A percentile compares a stretch with the other conserved stretches of the same genome.
Conservation (phyloP, 2,329 filamentous ascomycete genomes). For the Eutypella sp. region DNA sequence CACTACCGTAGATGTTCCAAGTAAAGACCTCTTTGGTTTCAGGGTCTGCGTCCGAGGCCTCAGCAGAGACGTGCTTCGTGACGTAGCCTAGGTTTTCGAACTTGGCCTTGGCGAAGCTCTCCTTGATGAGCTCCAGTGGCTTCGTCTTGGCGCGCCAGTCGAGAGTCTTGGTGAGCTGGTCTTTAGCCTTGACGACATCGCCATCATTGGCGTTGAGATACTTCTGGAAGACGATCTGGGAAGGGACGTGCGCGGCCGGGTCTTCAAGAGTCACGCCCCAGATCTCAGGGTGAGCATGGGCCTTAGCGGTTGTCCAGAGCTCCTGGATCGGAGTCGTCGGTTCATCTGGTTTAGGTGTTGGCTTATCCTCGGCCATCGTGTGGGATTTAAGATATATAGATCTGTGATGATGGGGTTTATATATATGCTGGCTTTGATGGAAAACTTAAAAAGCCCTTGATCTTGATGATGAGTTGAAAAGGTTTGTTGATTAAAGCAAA, state of each 20-base stretch:
- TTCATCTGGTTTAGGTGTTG: conserved; percentile 19
- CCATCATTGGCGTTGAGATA: conserved; percentile 86
- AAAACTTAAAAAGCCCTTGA: too few species aligned
- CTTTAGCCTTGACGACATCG: conserved; percentile 66
- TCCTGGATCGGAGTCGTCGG: conserved; percentile 23
- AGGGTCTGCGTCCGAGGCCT: conserved; percentile 32
- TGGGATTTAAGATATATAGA: background rate
- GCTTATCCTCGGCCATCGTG: conserved; percentile 10
- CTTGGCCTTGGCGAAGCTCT: conserved; percentile 61
- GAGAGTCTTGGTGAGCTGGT: conserved; percentile 74
- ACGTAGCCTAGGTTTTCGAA: conserved; percentile 79
- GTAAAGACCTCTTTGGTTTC: conserved; percentile 63
- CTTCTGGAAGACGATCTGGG: conserved; percentile 83
- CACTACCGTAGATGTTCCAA: conserved; percentile 90
- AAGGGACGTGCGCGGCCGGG: conserved; percentile 58
- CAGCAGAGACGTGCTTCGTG: conserved; percentile 59
- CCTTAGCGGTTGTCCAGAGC: conserved; percentile 23
- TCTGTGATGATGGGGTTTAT: too few species aligned
- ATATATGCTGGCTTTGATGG: background rate
- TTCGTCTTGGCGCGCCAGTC: conserved; percentile 77
- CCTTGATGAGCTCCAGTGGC: conserved; percentile 60
- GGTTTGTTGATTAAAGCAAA: background rate
- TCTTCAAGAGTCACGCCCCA: conserved; percentile 71
- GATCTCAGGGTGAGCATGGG: conserved; percentile 64
- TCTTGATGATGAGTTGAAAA: background rate